Base-by-base conservation (phyloP, 352 stramenopile species). In the Aphanomyces cochlioides region DNA sequence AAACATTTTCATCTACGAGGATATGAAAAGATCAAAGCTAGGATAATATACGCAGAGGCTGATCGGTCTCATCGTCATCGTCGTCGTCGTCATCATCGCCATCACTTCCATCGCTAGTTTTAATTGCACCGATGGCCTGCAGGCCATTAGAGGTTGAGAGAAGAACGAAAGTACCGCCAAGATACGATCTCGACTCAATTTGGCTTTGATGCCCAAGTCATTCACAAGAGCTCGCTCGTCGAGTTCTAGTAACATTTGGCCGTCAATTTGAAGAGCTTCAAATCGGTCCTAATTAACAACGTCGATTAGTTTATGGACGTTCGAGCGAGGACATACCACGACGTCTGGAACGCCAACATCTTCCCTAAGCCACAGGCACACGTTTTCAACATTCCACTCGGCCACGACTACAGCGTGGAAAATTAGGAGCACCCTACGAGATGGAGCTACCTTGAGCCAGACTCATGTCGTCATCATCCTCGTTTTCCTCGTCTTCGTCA, bases 331-430 rank as follows among this genome's bases (percentile, higher is more conserved):
- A 5, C 72, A 21, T 80, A 91, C 85, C 77, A 90, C 85, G 34
- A 92, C 79, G 50, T 90, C 80, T 3, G 78, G 78, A 0, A 91
- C 81, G 0, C 80, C 83, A 3, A 90, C 83, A 39, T 93, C 85
- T 76, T 93, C 84, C 48, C 88, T 76, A 4, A 93, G 77, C 85
- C 85, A 93, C 1, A 91, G 67, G 39, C 83, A 93, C 3, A 93
- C 85, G 56, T 90, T 90, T 39, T 91, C 85, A n/a, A 92, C 82
- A 19, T 74, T 91, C 85, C 85, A 93, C 41, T 91, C 82, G 1
- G 79, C 78, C 10, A 93, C 84, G 13, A 90, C 85, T 88, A 54
- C 15, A 37, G 6, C 7, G 0, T 43, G 34, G n/a, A 7, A 39
- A 3, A 39, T 67, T 40, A 71, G 15, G 58, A 57, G 12, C 10